phyloP scores from a whole-genome alignment of 768 basidiomycete genomes.

The Grammothele lineata region DNA sequence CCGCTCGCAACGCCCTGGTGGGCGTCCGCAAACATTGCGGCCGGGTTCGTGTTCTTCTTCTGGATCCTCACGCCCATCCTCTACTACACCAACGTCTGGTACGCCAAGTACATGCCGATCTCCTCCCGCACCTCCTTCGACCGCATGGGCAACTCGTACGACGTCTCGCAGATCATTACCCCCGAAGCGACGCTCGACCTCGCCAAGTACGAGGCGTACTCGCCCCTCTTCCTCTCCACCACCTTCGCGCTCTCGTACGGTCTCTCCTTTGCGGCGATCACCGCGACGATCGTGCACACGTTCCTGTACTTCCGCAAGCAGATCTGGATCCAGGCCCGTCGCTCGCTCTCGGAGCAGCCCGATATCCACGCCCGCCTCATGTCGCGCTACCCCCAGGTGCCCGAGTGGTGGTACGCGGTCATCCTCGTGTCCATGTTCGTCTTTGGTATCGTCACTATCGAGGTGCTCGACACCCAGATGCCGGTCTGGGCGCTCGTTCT shows the following conservation, averaged over 20 bases:
- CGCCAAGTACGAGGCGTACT: constrained; percentile 37
- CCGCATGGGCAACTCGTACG: constrained; percentile 39
- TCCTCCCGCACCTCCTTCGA: constrained; percentile 35
- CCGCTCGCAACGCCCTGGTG: constrained; percentile 82
- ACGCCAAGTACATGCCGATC: constrained; percentile 62
- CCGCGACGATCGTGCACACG: constrained; percentile 69
- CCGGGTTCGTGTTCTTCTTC: constrained; percentile 64
- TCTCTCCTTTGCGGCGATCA: constrained; percentile 79
- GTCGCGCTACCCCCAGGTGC: constrained; percentile 71
- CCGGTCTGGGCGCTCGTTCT: constrained; percentile 74
- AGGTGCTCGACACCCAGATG: constrained; percentile 68
- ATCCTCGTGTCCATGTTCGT: constrained; percentile 70
- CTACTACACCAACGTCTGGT: constrained; percentile 69
- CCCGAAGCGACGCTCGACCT: constrained; percentile 31
- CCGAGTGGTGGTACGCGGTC: constrained; percentile 79
- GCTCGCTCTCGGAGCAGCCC: constrained; percentile 72
- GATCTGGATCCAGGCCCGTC: constrained; percentile 66
- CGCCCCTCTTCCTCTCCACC: constrained; percentile 43
- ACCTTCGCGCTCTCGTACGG: constrained; percentile 80
- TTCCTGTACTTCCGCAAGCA: constrained; percentile 74
- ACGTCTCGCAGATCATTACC: constrained; percentile 38
- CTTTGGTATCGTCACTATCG: constrained; percentile 65
- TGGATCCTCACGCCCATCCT: constrained; percentile 62
- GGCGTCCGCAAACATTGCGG: constrained; percentile 68
- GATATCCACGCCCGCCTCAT: constrained; percentile 85